These are phyloP conservation scores for Boechera stricta DNA, from an alignment of 345 rosid species.

Conservation along the genomic window DNA sequence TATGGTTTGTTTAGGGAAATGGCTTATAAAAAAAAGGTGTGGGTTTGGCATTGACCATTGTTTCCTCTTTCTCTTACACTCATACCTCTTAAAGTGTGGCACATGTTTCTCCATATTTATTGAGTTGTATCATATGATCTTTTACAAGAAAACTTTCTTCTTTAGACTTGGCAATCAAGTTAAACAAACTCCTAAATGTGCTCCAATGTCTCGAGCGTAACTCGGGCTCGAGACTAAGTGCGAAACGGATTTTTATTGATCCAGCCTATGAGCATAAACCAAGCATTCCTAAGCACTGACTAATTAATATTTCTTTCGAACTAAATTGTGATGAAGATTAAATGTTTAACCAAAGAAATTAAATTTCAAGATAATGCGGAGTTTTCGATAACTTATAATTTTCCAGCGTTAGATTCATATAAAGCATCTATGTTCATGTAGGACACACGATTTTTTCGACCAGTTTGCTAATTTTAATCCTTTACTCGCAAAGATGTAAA, in stretches of 20 bases:
- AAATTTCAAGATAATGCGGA: conserved; percentile 13
- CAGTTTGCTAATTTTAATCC: conserved; percentile 10
- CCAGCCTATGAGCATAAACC: too few relatives aligned
- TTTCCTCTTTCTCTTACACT: background rate
- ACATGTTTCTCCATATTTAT: too few relatives aligned
- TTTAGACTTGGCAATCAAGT: too few relatives aligned
- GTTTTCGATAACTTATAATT: background rate
- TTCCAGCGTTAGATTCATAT: conserved; percentile 19
- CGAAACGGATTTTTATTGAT: background rate
- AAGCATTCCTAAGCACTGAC: too few relatives aligned
- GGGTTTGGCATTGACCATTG: conserved; percentile 22
- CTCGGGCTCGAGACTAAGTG: background rate
- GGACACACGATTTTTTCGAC: conserved; percentile 26
- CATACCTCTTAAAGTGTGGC: background rate
- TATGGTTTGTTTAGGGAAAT: background rate
- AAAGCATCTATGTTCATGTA: conserved; percentile 33
- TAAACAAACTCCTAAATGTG: too few relatives aligned
- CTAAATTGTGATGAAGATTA: background rate
- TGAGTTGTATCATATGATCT: too few relatives aligned
- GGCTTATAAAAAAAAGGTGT: background rate
- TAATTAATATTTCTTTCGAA: background rate
- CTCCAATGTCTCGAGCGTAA: background rate
- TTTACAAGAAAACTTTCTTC: too few relatives aligned
- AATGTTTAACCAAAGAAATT: background rate
- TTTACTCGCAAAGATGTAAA: conserved; percentile 5